Evolutionary conservation across 1,139 yeast genomes (phyloP), one percentile per base, ranked within the genome.

Genomic region (Torulaspora globosa): DNA sequence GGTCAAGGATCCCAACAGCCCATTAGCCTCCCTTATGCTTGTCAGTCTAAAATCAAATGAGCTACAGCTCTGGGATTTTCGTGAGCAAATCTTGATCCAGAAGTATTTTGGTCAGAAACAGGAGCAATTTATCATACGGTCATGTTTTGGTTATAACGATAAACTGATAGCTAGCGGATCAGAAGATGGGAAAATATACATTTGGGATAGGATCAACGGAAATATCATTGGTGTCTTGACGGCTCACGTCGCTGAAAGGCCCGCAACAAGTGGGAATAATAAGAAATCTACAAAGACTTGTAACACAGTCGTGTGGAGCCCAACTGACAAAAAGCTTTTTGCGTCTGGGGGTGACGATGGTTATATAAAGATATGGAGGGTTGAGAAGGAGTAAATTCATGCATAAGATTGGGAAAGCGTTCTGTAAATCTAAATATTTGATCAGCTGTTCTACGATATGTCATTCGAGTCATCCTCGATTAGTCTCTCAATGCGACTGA

Each of bases 291-390:
- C 62, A 3, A 60, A 59, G 36, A 62, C 62, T 37, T 63, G 68
- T 44, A 63, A 63, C 48, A 58, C 59, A 15, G 94, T 89, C 4
- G 80, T 82, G 49, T 89, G 95, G 95, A 80, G 82, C 47, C 76
- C 75, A 39, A 67, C 48, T 31, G 63, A 60, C 47, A 79, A 80
- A 24, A 68, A 72, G 35, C 65, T 82, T 61, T 81, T 89, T 78
- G 89, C 87, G 21, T 82, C 94, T 28, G 94, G 89, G 14, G 87
- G 95, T 14, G 97, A 89, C 65, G 97, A 89, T 63, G 76, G 78
- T 12, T 62, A 70, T 23, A 82, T 83, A 1, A 80, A 78, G 54
- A 71, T 84, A 5, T 84, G 90, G 90, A 84, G 83, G 43, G 58
- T 63, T 1, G 70, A 72, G 8, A 54, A 60, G 43, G 57, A 52